Evolutionary conservation across 116 monocot species (phyloP).

Genomic region (Cymodocea nodosa): DNA sequence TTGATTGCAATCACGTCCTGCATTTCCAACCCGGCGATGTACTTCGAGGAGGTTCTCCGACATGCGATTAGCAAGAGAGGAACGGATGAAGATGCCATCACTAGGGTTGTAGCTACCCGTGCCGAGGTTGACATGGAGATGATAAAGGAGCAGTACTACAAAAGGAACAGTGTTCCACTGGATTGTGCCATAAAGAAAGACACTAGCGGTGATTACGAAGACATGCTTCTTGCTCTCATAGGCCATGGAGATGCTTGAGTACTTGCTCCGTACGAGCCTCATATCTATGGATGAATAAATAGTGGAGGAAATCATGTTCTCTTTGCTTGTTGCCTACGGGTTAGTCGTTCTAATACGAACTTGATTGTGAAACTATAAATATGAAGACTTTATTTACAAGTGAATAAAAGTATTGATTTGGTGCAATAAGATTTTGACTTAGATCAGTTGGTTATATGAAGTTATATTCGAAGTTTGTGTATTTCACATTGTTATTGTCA

Average conservation of each 20-base stretch:
- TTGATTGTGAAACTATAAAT: too few relatives aligned
- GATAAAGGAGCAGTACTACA: slow-evolving; percentile 40
- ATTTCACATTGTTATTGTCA: too few relatives aligned
- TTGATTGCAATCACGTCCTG: not conserved
- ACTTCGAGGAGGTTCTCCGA: slow-evolving; percentile 22
- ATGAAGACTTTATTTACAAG: too few relatives aligned
- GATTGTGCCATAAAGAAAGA: slow-evolving; percentile 23
- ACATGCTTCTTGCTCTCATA: slow-evolving; percentile 41
- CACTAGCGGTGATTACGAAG: slow-evolving; percentile 36
- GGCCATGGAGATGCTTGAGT: slow-evolving; percentile 12
- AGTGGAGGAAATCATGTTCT: not conserved
- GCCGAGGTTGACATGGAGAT: slow-evolving; percentile 40
- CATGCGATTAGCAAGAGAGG: slow-evolving; percentile 25
- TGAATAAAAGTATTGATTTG: too few relatives aligned
- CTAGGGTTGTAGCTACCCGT: slow-evolving; percentile 36
- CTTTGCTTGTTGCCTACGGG: not conserved
- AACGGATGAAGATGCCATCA: slow-evolving; percentile 38
- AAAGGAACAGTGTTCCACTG: slow-evolving; percentile 30
- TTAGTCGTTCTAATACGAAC: too few relatives aligned
- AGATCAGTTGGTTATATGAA: too few relatives aligned
- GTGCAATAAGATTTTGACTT: too few relatives aligned
- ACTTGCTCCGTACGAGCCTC: not conserved
- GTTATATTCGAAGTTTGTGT: too few relatives aligned
- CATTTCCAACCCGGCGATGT: slow-evolving; percentile 3
- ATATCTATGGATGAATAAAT: not conserved